A percentile compares a stretch with the other conserved stretches of the same genome.
Conservation (phyloP, 31 red algal species). For the Odonthalia washingtoniensis region DNA sequence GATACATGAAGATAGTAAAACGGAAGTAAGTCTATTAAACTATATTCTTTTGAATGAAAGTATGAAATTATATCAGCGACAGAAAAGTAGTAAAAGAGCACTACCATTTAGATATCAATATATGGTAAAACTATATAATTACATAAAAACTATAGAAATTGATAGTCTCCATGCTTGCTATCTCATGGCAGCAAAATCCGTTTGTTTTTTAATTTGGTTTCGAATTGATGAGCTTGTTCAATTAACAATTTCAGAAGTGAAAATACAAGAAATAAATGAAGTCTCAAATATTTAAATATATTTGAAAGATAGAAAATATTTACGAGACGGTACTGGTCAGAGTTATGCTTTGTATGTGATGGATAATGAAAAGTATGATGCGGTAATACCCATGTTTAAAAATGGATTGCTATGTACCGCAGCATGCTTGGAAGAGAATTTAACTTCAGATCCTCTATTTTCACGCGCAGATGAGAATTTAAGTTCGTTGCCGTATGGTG, state of each 20-base stretch:
- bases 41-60: not conserved
- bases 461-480: not conserved
- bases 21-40: not conserved
- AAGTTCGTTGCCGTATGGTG: not conserved
- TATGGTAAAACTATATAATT: not conserved
- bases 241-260: not conserved
- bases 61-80: constrained; percentile 6
- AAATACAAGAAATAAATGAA: not conserved
- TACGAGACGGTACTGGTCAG: not conserved
- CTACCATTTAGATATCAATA: constrained; percentile 10
- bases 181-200: not conserved
- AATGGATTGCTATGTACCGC: too few relatives aligned
- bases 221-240: constrained; percentile 30
- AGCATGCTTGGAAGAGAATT: not conserved
- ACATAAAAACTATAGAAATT: not conserved
- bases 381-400: not conserved
- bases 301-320: constrained; percentile 9
- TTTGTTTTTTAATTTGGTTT: constrained; percentile 27
- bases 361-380: not conserved
- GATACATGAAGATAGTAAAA: not conserved
- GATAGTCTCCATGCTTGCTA: not conserved
- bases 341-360: not conserved
- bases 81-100: not conserved
- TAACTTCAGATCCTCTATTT: not conserved
- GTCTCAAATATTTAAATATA: not conserved